Evolutionary conservation across 179 eudicot genomes (phyloP).

Genomic region (Drosera spatulata): DNA sequence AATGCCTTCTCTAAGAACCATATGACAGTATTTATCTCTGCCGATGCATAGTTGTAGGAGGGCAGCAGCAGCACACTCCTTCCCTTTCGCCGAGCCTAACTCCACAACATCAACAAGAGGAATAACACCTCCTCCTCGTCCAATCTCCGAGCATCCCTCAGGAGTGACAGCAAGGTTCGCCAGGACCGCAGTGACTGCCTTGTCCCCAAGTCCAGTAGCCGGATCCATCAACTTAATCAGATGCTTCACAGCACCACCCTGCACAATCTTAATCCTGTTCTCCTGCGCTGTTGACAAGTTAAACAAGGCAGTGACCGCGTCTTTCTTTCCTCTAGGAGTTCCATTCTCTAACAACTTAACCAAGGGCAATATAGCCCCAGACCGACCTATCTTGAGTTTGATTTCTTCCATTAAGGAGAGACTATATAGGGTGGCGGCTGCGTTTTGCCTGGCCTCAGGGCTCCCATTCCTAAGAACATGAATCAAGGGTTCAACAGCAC

Average conservation of each 20-base stretch:
- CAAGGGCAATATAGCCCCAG: constrained; percentile 36
- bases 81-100: constrained; percentile 53
- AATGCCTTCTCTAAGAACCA: constrained; percentile 49
- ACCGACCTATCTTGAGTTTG: constrained; percentile 27
- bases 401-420: constrained; percentile 30
- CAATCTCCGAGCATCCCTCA: constrained; percentile 49
- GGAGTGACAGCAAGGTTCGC: constrained; percentile 42
- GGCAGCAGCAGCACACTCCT: constrained; percentile 68
- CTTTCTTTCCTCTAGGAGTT: constrained; percentile 33
- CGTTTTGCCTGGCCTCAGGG: constrained; percentile 31
- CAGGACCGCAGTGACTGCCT: constrained; percentile 51
- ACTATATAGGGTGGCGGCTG: constrained; percentile 39
- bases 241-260: constrained; percentile 45
- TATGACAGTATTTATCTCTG: constrained; percentile 35
- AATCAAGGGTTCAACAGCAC: constrained; percentile 32
- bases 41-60: constrained; percentile 45
- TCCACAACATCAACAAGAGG: constrained; percentile 56
- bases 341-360: constrained; percentile 33
- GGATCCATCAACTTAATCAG: constrained; percentile 63
- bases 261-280: constrained; percentile 26
- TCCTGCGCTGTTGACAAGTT: constrained; percentile 32
- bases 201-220: constrained; percentile 58
- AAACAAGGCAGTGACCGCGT: constrained; percentile 34
- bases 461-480: constrained; percentile 25
- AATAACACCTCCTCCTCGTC: constrained; percentile 44